A percentile compares a stretch with the other conserved stretches of the same genome.
These are phyloP conservation scores for Fraxinus baroniana DNA, from an alignment of 305 asterid genomes.

Conservation along the genomic window DNA sequence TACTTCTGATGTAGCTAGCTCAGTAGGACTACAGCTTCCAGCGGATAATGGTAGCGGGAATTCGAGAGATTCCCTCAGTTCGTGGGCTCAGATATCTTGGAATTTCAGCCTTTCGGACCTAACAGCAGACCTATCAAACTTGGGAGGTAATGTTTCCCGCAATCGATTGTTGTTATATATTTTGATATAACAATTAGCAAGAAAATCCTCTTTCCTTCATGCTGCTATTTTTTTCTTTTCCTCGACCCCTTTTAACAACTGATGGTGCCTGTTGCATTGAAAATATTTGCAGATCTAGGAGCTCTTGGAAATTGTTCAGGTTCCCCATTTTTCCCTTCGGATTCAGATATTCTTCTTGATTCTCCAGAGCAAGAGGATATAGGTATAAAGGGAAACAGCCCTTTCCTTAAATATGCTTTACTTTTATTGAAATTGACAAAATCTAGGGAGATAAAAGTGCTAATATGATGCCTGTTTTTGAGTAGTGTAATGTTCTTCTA, in stretches of 20 bases:
- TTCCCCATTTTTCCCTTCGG: constrained; percentile 76
- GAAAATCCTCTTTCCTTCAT: background rate
- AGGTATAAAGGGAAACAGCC: constrained; percentile 37
- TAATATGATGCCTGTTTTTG: background rate
- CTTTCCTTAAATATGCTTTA: background rate
- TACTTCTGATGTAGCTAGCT: constrained; percentile 65
- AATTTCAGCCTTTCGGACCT: constrained; percentile 73
- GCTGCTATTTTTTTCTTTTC: background rate
- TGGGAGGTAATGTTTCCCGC: constrained; percentile 13
- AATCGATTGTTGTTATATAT: background rate
- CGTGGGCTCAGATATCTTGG: constrained; percentile 37
- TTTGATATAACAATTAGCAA: background rate
- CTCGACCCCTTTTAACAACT: background rate
- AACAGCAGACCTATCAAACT: constrained; percentile 68
- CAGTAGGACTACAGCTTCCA: constrained; percentile 57
- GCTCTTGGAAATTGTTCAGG: constrained; percentile 72
- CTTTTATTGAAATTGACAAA: background rate
- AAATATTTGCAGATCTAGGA: constrained; percentile 61
- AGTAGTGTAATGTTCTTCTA: background rate
- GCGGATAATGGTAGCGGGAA: constrained; percentile 64
- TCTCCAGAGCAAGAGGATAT: constrained; percentile 68
- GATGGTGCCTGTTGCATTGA: background rate
- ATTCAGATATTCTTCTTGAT: constrained; percentile 73
- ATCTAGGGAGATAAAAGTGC: background rate
- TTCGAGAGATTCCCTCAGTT: constrained; percentile 27